Evolutionary conservation across 2,329 filamentous ascomycete genomes (phyloP), one percentile per base, ranked within the genome.

Genomic region (Fusarium domesticum): DNA sequence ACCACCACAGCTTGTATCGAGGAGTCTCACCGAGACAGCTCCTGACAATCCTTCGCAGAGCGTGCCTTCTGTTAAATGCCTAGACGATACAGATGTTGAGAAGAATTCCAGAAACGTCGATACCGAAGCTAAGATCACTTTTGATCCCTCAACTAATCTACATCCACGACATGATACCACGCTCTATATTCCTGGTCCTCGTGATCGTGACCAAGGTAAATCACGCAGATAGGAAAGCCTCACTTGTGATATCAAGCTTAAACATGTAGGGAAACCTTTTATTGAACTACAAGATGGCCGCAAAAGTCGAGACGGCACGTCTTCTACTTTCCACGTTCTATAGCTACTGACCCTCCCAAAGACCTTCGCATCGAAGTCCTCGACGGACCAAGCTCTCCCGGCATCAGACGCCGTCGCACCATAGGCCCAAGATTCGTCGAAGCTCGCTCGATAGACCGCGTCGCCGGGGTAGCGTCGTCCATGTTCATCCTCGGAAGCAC

Each of bases 401-500:
- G 34, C 16, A 48, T 63, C 17, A 60, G 60, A 16, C 61, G 58
- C 4, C 57, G 61, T 16, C 48, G 50, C 6, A 51, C 47, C 15
- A 49, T 47, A 3, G 59, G 56, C 3, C 53, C 56, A 12, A 44
- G 48, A 25, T 33, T 70, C 5, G 50, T 58, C 8, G 59, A 63
- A 25, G 58, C 65, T 6, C 61, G 57, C 2, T 70, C 70, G 3
- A 54, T 72, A 28, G 69, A 71, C 16, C 60, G 62, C 17, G 62
- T 61, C 12, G 56, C 57, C 7, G 55, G 47, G 1, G 62, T 64
- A 6, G 65, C 65, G 5, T 66, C 68, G 1, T 71, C 68, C 6
- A 60, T 70, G 31, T 72, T 72, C 43, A 65, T 71, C 7, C 56
- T 72, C 12, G 64, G 67, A 31, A 48, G 45, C 17, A 42, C 43